Evolutionary conservation across 495 filamentous ascomycete genomes (phyloP).

Genomic region (Neurospora africana): DNA sequence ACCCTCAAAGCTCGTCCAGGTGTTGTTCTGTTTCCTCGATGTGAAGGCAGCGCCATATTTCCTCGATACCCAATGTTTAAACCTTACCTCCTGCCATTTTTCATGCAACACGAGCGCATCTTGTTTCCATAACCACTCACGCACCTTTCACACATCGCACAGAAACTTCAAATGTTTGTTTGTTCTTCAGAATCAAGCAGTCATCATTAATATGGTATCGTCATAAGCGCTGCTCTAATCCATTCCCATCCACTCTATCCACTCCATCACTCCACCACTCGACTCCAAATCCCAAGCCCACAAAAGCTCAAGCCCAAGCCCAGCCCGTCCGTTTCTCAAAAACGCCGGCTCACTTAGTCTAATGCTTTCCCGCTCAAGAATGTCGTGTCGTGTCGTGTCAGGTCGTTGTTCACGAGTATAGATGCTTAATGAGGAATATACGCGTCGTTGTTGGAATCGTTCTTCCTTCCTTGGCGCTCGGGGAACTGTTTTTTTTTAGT

Average conservation of each 20-base stretch:
- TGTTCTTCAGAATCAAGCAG: neutral
- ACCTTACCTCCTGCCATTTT: neutral
- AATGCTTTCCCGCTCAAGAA: neutral
- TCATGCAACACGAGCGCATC: neutral
- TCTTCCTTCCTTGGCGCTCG: constrained; percentile 32
- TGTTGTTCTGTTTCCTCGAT: neutral
- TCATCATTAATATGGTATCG: neutral
- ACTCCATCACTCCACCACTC: neutral
- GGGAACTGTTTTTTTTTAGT: constrained; percentile 22
- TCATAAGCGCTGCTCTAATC: neutral
- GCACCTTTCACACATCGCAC: neutral
- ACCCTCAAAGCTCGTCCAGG: neutral
- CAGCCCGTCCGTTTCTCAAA: neutral
- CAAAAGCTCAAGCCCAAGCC: neutral
- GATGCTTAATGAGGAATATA: constrained; percentile 1
- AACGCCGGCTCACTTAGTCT: neutral
- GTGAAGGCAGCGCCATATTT: neutral
- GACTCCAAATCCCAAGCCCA: neutral
- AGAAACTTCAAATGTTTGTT: neutral
- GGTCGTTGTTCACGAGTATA: neutral
- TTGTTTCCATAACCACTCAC: neutral
- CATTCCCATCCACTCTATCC: neutral
- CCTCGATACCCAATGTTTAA: neutral
- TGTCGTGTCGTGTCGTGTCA: neutral
- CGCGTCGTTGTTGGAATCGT: constrained; percentile 25